A percentile compares a stretch with the other conserved stretches of the same genome.
Conservation (phyloP, 2,329 filamentous ascomycete genomes). For the Phaeosphaeria sp. region DNA sequence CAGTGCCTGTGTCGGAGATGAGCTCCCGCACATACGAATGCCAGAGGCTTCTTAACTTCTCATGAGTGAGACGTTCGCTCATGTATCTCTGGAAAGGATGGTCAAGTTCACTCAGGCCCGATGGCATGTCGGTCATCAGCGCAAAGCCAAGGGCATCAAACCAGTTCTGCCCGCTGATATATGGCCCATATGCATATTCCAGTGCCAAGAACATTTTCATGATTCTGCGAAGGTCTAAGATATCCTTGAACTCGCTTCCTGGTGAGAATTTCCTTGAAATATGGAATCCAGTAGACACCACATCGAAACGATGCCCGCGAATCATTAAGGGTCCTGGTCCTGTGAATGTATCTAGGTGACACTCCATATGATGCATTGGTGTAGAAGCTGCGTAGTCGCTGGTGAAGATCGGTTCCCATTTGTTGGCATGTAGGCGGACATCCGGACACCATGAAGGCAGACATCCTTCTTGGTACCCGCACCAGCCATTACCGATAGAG, state of each 20-base stretch:
- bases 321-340: not conserved
- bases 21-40: not conserved
- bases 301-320: constrained; percentile 4
- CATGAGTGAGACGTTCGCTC: not conserved
- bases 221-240: not conserved
- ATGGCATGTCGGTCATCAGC: constrained; percentile 1
- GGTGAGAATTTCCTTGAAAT: not conserved
- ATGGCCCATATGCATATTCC: not conserved
- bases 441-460: constrained; percentile 4
- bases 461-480: not conserved
- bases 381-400: constrained; percentile 2
- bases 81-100: constrained; percentile 3
- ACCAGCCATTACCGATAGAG: not conserved
- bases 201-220: not conserved
- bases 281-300: not conserved
- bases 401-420: constrained; percentile 3
- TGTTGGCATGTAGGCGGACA: not conserved
- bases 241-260: not conserved
- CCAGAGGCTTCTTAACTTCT: not conserved
- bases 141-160: constrained; percentile 2
- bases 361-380: not conserved
- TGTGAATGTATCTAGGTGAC: not conserved
- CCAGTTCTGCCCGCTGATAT: constrained; percentile 1
- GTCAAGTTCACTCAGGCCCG: not conserved
- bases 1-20: not conserved